These are phyloP conservation scores for Tuber brumale DNA, from an alignment of 495 filamentous ascomycete genomes.

Conservation along the genomic window DNA sequence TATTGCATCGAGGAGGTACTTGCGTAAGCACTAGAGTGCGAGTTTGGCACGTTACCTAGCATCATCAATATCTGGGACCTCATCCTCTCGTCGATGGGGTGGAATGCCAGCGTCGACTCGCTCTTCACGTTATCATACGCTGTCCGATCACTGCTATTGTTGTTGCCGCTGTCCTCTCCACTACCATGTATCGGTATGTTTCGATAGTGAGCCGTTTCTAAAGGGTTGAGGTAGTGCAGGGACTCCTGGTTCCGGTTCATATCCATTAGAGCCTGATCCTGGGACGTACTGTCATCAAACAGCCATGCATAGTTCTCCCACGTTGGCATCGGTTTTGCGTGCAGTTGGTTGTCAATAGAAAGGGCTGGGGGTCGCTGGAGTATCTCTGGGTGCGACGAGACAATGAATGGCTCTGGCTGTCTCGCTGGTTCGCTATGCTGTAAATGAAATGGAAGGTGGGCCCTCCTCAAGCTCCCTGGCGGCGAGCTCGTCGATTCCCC, in stretches of 20 bases:
- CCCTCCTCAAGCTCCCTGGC: constrained; percentile 29
- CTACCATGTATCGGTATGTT: constrained; percentile 34
- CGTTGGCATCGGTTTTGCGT: constrained; percentile 37
- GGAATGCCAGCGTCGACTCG: constrained; percentile 29
- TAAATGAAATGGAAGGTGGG: constrained; percentile 40
- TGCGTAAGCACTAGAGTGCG: constrained; percentile 32
- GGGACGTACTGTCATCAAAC: constrained; percentile 38
- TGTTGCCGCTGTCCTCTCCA: neutral
- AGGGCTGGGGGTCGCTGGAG: constrained; percentile 33
- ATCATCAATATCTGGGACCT: constrained; percentile 36
- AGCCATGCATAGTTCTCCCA: constrained; percentile 42
- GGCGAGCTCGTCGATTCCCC: constrained; percentile 31
- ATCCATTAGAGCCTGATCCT: constrained; percentile 38
- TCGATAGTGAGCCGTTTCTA: constrained; percentile 38
- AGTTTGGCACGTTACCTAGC: constrained; percentile 33
- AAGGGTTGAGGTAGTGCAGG: constrained; percentile 33
- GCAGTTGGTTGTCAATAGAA: constrained; percentile 32
- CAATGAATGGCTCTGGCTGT: constrained; percentile 33
- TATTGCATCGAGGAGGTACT: constrained; percentile 39
- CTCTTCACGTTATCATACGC: constrained; percentile 27
- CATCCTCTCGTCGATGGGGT: constrained; percentile 38
- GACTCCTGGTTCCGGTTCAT: constrained; percentile 35
- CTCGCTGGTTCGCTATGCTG: constrained; percentile 40
- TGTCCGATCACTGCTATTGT: neutral
- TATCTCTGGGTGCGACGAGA: constrained; percentile 37